A percentile compares a stretch with the other conserved stretches of the same genome.
phyloP scores from a whole-genome alignment of 2,329 filamentous ascomycete genomes.

The Raffaelea ambrosiae region DNA sequence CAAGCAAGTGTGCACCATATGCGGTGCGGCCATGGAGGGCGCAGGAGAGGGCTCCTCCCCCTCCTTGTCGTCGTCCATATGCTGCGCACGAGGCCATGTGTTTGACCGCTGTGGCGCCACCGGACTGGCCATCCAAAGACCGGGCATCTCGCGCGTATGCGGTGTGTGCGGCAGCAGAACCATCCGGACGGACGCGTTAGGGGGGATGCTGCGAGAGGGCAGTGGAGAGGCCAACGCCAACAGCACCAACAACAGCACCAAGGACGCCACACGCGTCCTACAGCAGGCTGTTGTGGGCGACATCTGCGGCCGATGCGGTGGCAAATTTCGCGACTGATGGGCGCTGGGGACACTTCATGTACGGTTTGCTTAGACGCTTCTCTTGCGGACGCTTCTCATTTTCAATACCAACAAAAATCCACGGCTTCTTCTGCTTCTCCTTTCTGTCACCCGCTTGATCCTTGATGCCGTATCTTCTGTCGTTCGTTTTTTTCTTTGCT shows the following conservation, averaged over 20 bases:
- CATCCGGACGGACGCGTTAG: conserved; percentile 34
- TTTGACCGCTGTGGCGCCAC: conserved; percentile 46
- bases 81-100: conserved; percentile 26
- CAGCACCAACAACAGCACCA: conserved; percentile 5
- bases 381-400: too few species aligned
- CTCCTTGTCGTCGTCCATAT: too few species aligned
- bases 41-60: too few species aligned
- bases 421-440: too few species aligned
- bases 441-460: too few species aligned
- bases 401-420: too few species aligned
- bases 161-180: conserved; percentile 46
- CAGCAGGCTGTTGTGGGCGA: conserved; percentile 14
- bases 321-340: conserved; percentile 24
- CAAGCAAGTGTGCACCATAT: conserved; percentile 39
- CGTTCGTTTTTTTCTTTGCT: too few species aligned
- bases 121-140: conserved; percentile 44
- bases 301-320: conserved; percentile 24
- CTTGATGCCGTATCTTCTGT: too few species aligned
- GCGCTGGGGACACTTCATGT: conserved; percentile 17
- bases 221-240: neutral
- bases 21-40: too few species aligned
- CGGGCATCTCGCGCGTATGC: conserved; percentile 44
- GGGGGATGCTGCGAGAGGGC: conserved; percentile 20
- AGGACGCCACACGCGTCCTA: conserved; percentile 10
- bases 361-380: too few species aligned